Percentiles rank a stretch among this genome's conserved stretches.
Conservation (phyloP, 331 rosid species). For the Pyracantha coccinea region DNA sequence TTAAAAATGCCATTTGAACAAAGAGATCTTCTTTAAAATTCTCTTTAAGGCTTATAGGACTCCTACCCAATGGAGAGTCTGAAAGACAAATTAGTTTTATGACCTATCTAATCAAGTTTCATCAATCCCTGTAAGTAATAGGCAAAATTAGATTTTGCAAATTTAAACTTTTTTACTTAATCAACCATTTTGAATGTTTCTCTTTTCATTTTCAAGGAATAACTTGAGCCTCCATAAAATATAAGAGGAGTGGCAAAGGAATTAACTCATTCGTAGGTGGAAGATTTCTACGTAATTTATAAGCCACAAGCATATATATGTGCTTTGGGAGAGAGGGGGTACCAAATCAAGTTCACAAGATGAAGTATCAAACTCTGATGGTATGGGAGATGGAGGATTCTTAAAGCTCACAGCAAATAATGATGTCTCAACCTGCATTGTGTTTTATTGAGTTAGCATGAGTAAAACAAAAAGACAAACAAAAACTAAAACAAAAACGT, state of each 20-base stretch:
- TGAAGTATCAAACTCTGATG: slow-evolving; percentile 40
- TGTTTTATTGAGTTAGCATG: slow-evolving; percentile 12
- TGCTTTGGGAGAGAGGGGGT: slow-evolving; percentile 19
- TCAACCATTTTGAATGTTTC: not conserved
- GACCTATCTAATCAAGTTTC: not conserved
- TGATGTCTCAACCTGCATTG: slow-evolving; percentile 79
- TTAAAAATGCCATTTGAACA: not conserved
- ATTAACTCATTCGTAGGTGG: not conserved
- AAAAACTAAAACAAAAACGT: not conserved
- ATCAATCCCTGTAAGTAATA: not conserved
- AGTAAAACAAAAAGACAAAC: not conserved
- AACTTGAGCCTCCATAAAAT: not conserved
- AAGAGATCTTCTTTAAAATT: slow-evolving; percentile 1
- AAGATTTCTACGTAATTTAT: not conserved
- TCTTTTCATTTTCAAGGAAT: not conserved
- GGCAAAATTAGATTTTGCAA: not conserved
- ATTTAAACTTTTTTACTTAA: not conserved
- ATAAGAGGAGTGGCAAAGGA: not conserved
- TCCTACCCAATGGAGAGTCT: not conserved
- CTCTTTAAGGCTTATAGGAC: slow-evolving; percentile 3
- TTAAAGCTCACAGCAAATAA: slow-evolving; percentile 79
- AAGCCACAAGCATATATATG: not conserved
- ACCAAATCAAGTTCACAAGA: slow-evolving; percentile 62
- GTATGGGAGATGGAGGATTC: slow-evolving; percentile 42
- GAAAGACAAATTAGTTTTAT: not conserved